Base-by-base conservation (phyloP, 495 filamentous ascomycete species). In the Chaetomium fimeti region DNA sequence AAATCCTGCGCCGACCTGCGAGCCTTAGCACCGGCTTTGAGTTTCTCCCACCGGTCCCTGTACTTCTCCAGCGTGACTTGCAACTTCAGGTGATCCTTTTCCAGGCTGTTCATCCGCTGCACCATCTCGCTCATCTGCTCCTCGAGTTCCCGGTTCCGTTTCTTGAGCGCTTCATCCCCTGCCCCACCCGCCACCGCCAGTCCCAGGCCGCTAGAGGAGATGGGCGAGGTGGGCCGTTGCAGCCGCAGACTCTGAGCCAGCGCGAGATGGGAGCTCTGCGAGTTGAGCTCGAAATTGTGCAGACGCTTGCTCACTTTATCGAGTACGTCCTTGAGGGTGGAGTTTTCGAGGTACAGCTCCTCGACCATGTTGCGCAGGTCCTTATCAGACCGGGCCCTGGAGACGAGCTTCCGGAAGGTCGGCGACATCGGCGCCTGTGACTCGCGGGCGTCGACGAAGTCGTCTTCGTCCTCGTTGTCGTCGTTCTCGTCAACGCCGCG, bases 381-480 rank as follows among this genome's bases (percentile, higher is more conserved):
- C 51, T 68, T 71, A 16, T 78, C 76, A 5, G 73, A 70, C 29
- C 62, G 64, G 48, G 56, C 66, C 68, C 70, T 77, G 16, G 73
- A 66, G 18, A 72, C 60, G 49, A 69, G 64, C 53, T 65, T 75
- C 27, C 71, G 66, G 24, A 73, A 53, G 51, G 62, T 65, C 9
- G 66, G 57, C 0, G 66, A 49, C 48, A 36, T 24, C 8, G 66
- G 60, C 7, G 65, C 61, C 61, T 79, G 86, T 0, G 85, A 87
- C 74, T 96, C 91, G n/a, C 84, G 81, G 2, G 92, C 92, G 74
- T 96, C 92, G 18, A 96, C 86, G 72, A 97, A 97, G 70, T 89
- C 88, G 62, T 91, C 89, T 24, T 91, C 87, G 55, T 73, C 71
- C 2, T 71, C 68, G 5, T 87, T 84, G 15, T 79, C 76, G 22